Percentiles rank a stretch among this genome's conserved stretches.
These are phyloP conservation scores for Tetraselmis striata DNA, from an alignment of 139 green algal genomes.

Conservation along the genomic window DNA sequence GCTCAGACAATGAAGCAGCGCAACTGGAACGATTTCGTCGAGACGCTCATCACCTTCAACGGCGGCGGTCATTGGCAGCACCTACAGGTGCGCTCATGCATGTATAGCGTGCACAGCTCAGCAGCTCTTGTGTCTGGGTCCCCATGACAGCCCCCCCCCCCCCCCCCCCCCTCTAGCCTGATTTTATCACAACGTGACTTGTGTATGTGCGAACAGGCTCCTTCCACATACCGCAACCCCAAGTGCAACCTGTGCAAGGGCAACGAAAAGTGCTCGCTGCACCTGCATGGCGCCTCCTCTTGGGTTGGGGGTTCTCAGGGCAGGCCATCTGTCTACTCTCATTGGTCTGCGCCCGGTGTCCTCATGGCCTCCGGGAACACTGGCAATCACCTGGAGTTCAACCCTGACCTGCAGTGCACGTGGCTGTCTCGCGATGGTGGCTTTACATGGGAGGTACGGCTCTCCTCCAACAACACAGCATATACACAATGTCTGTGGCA, in stretches of 20 bases:
- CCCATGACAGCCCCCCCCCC: neutral
- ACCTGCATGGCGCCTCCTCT: slow-evolving; percentile 9
- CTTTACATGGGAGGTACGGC: slow-evolving; percentile 8
- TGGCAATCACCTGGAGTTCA: slow-evolving; percentile 2
- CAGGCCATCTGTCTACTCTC: slow-evolving; percentile 7
- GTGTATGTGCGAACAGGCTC: neutral
- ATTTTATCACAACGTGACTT: neutral
- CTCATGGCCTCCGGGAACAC: slow-evolving; percentile 12
- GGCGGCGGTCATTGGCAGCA: slow-evolving; percentile 1
- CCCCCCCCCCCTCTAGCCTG: neutral
- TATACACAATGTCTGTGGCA: neutral
- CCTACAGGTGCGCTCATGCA: neutral
- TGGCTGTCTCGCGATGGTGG: slow-evolving; percentile 6
- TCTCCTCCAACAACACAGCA: neutral
- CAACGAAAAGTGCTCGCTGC: slow-evolving; percentile 5
- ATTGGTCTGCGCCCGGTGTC: slow-evolving; percentile 5
- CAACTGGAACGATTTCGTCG: neutral
- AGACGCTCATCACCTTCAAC: neutral
- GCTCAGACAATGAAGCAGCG: slow-evolving; percentile 10
- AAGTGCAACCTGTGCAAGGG: neutral
- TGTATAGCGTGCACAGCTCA: no score
- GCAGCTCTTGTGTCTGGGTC: no score
- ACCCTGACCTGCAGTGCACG: neutral
- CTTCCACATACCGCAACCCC: neutral
- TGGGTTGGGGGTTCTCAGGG: neutral